Percentiles rank a stretch among this genome's conserved stretches.
These are phyloP conservation scores for Kwoniella dendrophila DNA, from an alignment of 768 basidiomycete genomes.

Conservation along the genomic window DNA sequence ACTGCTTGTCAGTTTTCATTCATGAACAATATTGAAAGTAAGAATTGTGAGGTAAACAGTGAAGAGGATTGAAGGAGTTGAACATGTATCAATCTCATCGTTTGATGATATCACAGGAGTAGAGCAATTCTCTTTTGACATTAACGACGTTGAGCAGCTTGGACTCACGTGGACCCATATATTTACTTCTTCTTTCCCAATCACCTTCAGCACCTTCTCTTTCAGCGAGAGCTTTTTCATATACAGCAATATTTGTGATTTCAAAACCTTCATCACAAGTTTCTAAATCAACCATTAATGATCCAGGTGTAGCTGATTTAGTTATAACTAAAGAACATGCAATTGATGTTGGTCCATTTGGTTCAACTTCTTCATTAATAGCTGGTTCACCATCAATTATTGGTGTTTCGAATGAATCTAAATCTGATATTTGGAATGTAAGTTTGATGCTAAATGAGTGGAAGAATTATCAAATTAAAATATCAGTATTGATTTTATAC, in stretches of 20 bases:
- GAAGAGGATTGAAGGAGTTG: too few species aligned
- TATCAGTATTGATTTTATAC: too few species aligned
- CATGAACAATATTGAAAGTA: background rate
- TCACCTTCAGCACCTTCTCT: constrained; percentile 85
- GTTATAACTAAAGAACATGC: constrained; percentile 80
- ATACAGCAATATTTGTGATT: constrained; percentile 81
- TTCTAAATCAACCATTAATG: constrained; percentile 62
- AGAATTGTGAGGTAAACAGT: too few species aligned
- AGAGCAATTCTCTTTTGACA: background rate
- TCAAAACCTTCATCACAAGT: constrained; percentile 56
- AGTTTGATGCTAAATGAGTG: constrained; percentile 68
- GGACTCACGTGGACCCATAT: constrained; percentile 83
- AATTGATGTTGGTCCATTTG: constrained; percentile 62
- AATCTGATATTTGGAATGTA: constrained; percentile 90
- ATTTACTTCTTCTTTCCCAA: constrained; percentile 87
- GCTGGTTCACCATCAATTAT: constrained; percentile 55
- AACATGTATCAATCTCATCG: too few species aligned
- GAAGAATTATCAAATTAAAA: background rate
- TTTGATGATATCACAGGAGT: too few species aligned
- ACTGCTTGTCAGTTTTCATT: background rate
- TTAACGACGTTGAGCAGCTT: background rate
- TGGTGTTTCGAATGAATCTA: constrained; percentile 62
- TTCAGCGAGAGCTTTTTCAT: constrained; percentile 75
- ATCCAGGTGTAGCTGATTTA: constrained; percentile 65
- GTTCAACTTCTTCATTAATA: constrained; percentile 49